Evolutionary conservation across 2,329 filamentous ascomycete genomes (phyloP), one percentile per base, ranked within the genome.

Genomic region (Trichoderma sp.): DNA sequence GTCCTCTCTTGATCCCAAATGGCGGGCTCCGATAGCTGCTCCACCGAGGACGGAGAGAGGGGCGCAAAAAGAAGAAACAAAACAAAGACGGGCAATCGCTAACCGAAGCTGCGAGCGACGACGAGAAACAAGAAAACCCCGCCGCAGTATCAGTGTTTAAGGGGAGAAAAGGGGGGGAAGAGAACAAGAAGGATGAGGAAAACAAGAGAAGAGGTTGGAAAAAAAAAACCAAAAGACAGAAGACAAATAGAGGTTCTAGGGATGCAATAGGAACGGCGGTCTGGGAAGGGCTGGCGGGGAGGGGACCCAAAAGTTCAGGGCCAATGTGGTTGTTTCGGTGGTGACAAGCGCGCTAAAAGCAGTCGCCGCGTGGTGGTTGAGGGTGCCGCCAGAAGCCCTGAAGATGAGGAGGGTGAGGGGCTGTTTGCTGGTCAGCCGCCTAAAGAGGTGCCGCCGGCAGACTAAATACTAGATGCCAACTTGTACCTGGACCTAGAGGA

Each of bases 261-360:
- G 43, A 54, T 56, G 66, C 54, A 68, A 56, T 64, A 56, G 64
- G 39, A 60, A 66, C 68, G 59, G 68, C 68, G 68, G 68, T 70
- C 68, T 68, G 68, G 64, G 63, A 55, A 46, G 37, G 56, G 46
- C 26, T 68, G 65, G 65, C 65, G 65, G 65, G 43, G 64, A 56
- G 58, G 65, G 54, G 24, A 30, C 64, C 52, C 52, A 30, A 63
- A 55, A 61, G 65, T 26, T 58, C 63, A 49, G 46, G 51, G 37
- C n/a, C 43, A 59, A 34, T 46, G 59, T 51, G 56, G 49, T 52
- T 56, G 63, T 60, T 68, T 69, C 43, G 63, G 67, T 56, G 39
- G 58, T 67, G 64, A 61, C 63, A 30, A 67, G 58, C 55, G 68
- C 68, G 68, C 68, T 69, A 69, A 69, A 34, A 67, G 26, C 54